phyloP scores from a whole-genome alignment of 2,329 filamentous ascomycete genomes.

The Aspergillus viridinutans region DNA sequence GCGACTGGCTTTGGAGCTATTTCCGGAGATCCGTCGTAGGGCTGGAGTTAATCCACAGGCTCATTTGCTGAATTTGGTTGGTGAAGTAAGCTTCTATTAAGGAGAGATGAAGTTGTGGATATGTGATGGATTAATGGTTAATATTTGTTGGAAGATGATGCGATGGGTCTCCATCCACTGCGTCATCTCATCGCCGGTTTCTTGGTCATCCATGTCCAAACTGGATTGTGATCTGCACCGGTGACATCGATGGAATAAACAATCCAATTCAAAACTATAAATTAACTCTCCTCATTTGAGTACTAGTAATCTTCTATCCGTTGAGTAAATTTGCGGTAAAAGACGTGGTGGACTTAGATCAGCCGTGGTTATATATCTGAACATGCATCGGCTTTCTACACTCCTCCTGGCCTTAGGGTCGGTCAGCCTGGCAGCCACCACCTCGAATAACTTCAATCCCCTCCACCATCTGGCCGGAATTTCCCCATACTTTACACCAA shows the following conservation, averaged over 20 bases:
- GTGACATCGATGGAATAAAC: background rate
- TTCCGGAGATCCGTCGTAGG: background rate
- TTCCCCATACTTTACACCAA: slow-evolving; percentile 55
- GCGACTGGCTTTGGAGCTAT: background rate
- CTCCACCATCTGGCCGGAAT: slow-evolving; percentile 55
- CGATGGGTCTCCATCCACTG: background rate
- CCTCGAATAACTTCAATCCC: slow-evolving; percentile 43
- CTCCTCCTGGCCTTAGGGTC: background rate
- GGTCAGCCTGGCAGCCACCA: background rate
- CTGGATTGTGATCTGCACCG: background rate
- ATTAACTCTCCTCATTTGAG: background rate
- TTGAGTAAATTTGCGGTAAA: background rate
- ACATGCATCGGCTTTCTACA: background rate
- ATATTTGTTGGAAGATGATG: background rate
- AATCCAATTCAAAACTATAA: background rate
- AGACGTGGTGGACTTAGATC: no score
- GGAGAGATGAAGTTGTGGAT: no score
- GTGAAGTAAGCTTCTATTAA: no score
- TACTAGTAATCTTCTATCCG: no score
- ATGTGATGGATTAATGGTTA: background rate
- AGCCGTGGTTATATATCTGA: background rate
- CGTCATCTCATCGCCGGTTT: background rate
- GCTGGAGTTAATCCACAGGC: no score
- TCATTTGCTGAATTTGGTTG: no score
- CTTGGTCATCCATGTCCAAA: background rate